Base-by-base conservation (phyloP, 495 filamentous ascomycete species). In the Penicillium silybi region DNA sequence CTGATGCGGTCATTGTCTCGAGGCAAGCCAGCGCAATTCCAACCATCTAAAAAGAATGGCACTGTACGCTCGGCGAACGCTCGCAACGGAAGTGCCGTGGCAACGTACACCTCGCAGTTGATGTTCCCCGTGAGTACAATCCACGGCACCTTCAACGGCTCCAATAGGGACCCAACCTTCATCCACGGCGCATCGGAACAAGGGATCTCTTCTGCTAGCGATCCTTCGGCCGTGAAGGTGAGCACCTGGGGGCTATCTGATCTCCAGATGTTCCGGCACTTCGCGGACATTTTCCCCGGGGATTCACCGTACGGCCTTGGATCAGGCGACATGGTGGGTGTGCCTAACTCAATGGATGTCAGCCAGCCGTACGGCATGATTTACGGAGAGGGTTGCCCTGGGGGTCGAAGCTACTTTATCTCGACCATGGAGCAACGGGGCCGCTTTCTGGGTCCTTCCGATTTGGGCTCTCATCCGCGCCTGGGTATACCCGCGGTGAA, bases 281-380 rank as follows among this genome's bases (percentile, higher is more conserved):
- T 96, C 54, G 75, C 84, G 4, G 88, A 95, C 48, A 68, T 82
- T 34, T 85, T 85, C 57, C 84, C 88, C 15, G 83, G 87, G 13
- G 80, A 89, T 47, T 70, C 81, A n/a, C 82, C 81, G 32, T 95
- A 85, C 63, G 91, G 92, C 13, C 67, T 89, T 26, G 90, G 89
- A 10, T 71, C 89, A 13, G 90, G 90, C 5, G 81, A 85, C 10
- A 74, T 89, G 15, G 82, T 88, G 27, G 86, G 85, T 13, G 70
- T 86, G 34, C 88, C 90, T 3, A 97, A 95, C 62, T 78, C 85
- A 17, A 90, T 96, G 86, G 90, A 93, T 65, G 79, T 95, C 37
- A 95, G 90, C 63, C 88, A 92, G 46, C 79, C 81, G 6, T 89
- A 86, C 65, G 92, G 92, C 23, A 83, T 92, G 75, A 69, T 92